Base-by-base conservation (phyloP, 2,329 filamentous ascomycete genomes). In the Pestalotiopsis sp. region DNA sequence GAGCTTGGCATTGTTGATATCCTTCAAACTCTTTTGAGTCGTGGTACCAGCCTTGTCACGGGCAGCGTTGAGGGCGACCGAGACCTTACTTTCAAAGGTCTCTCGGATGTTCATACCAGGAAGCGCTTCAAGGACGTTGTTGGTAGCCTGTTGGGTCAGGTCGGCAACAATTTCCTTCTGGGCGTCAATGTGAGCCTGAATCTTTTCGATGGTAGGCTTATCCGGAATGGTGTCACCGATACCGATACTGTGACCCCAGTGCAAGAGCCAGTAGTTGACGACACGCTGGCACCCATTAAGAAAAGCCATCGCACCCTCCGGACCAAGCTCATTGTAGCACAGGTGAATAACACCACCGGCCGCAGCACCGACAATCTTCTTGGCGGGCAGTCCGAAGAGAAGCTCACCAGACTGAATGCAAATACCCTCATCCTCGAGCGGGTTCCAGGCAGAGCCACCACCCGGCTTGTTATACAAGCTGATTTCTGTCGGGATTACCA, bases 51-150 rank as follows among this genome's bases (percentile, higher is more conserved):
- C 96, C 80, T 95, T 93, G 78, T 99, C 96, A 92, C 95, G 95
- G 78, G 95, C 95, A 72, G 92, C 93, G 83, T 99, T 98, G 67
- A 99, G 86, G 68, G 93, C 93, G 80, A 95, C 94, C 62, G 95
- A 97, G 41, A 98, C 96, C 83, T 97, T 95, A 83, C 93, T 97
- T 83, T 99, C 96, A 78, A 99, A 99, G 0, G 96, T 98, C 78
- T 97, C 94, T 85, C 97, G 93, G 70, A 99, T 92, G 73, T 97
- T 99, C 95, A 99, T 98, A 88, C 96, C 96, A 58, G 96, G 96
- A 67, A 96, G 84, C n/a, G 95, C 90, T 80, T 99, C 96, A 61
- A 99, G 89, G 74, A 91, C 86, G 79, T 98, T 97, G 65, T 90
- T 90, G 3, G 95, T 97, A 2, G 97, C 97, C 77, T 89, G 85